A percentile compares a stretch with the other conserved stretches of the same genome.
phyloP scores from a whole-genome alignment of 1,139 yeast genomes.

The Kodamaea plutei region DNA sequence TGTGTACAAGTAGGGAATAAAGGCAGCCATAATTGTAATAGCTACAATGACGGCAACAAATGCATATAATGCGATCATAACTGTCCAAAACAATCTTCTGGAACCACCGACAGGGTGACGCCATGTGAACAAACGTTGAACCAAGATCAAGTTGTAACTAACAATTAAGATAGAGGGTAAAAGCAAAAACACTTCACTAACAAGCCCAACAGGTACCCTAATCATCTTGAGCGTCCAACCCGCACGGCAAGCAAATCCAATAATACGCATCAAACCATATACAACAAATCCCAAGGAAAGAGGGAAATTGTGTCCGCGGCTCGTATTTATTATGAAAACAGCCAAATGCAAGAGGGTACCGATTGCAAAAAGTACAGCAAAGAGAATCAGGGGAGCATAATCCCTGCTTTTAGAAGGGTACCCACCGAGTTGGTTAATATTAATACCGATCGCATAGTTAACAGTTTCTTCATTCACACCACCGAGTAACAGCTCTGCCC shows the following conservation, averaged over 20 bases:
- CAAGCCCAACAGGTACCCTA: slow-evolving; percentile 49
- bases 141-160: slow-evolving; percentile 60
- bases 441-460: slow-evolving; percentile 32
- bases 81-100: slow-evolving; percentile 46
- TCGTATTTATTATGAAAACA: slow-evolving; percentile 48
- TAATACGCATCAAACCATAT: slow-evolving; percentile 47
- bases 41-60: slow-evolving; percentile 56
- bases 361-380: slow-evolving; percentile 51
- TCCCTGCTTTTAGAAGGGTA: slow-evolving; percentile 53
- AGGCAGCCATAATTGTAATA: slow-evolving; percentile 66
- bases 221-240: slow-evolving; percentile 53
- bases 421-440: slow-evolving; percentile 60
- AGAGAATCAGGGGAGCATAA: slow-evolving; percentile 58
- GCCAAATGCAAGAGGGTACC: slow-evolving; percentile 45
- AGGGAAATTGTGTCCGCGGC: slow-evolving; percentile 64
- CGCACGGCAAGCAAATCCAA: slow-evolving; percentile 62
- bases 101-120: slow-evolving; percentile 77
- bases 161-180: slow-evolving; percentile 54
- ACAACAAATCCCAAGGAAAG: slow-evolving; percentile 52
- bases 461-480: slow-evolving; percentile 36
- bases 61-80: slow-evolving; percentile 50
- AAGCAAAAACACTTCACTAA: slow-evolving; percentile 56
- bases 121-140: slow-evolving; percentile 79
- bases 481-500: slow-evolving; percentile 26
- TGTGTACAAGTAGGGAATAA: slow-evolving; percentile 59